Evolutionary conservation across 768 basidiomycete genomes (phyloP), one percentile per base, ranked within the genome.

Genomic region (Suillus decipiens): DNA sequence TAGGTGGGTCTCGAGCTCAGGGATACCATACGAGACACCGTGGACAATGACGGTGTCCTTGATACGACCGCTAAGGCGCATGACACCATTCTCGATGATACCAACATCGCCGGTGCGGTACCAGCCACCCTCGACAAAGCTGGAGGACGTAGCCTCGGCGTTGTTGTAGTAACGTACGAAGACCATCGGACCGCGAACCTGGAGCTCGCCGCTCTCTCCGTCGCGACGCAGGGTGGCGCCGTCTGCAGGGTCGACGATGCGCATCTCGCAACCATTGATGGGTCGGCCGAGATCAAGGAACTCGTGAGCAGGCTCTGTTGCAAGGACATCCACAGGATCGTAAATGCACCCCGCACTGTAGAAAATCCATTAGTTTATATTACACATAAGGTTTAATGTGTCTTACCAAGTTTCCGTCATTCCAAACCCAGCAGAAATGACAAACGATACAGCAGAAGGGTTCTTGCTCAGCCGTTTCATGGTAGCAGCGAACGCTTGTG

Each of bases 51-150:
- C 68, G 41, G 70, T 73, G 54, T 78, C 77, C 64, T 79, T 80
- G 64, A 78, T 76, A 54, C 79, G 71, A 3, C 78, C 77, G 54
- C 76, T 70, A 24, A 80, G 67, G 50, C 71, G 72, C 60, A 82
- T 70, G 61, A 69, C 72, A 6, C 75, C 73, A 8, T 72, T 69
- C 43, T 71, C 64, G 12, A 83, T 68, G 39, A 75, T 69, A 3
- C 80, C 84, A 8, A 82, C 71, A 66, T 88, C 87, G 1, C 87
- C 86, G n/a, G 86, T 86, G 66, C 80, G 81, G 72, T 84, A 83
- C 86, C 86, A 88, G 7, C 82, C 77, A n/a, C 81, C 83, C 9
- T 71, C 64, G 0, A 78, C 77, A 64, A 88, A 82, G 36, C 81
- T 78, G 39, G 80, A 76, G 10, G 64, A 62, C 5, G 84, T 87